phyloP scores from a whole-genome alignment of 805 yeast species.

The Barnettozyma wickerhamii region DNA sequence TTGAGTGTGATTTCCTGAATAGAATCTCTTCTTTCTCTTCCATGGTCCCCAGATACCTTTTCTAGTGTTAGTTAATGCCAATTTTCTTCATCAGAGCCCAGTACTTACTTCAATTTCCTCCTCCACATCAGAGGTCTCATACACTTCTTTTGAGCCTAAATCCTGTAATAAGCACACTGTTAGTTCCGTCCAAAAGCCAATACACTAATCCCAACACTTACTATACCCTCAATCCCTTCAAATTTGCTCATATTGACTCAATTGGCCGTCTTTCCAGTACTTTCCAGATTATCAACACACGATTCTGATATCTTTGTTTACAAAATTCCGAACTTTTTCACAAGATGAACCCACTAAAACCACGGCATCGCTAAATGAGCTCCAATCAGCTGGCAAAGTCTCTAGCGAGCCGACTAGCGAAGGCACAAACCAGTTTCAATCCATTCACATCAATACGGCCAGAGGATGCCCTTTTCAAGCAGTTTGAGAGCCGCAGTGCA shows the following conservation, averaged over 20 bases:
- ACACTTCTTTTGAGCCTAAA: constrained; percentile 31
- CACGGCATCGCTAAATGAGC: too few species aligned
- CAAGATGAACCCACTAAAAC: too few species aligned
- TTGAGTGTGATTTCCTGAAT: constrained; percentile 19
- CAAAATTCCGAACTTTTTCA: too few species aligned
- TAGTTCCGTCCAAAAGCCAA: neutral
- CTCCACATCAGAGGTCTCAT: constrained; percentile 38
- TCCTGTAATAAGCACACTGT: constrained; percentile 15
- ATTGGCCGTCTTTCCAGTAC: too few species aligned
- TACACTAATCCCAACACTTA: constrained; percentile 2
- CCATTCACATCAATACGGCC: constrained; percentile 39
- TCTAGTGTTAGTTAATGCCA: too few species aligned
- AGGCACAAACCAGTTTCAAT: constrained; percentile 29
- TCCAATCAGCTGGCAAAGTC: constrained; percentile 1
- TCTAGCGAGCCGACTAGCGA: constrained; percentile 11
- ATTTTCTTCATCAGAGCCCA: too few species aligned
- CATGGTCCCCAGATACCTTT: too few species aligned
- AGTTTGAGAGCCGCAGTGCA: neutral
- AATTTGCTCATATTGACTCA: constrained; percentile 13
- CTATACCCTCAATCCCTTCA: constrained; percentile 19
- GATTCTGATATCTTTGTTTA: too few species aligned
- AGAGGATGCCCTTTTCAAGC: neutral
- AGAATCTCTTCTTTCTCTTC: constrained; percentile 17
- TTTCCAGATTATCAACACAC: too few species aligned
- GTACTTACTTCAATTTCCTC: constrained; percentile 34